Evolutionary conservation across 495 filamentous ascomycete genomes (phyloP), one percentile per base, ranked within the genome.

Genomic region (Recurvomyces mirabilis): DNA sequence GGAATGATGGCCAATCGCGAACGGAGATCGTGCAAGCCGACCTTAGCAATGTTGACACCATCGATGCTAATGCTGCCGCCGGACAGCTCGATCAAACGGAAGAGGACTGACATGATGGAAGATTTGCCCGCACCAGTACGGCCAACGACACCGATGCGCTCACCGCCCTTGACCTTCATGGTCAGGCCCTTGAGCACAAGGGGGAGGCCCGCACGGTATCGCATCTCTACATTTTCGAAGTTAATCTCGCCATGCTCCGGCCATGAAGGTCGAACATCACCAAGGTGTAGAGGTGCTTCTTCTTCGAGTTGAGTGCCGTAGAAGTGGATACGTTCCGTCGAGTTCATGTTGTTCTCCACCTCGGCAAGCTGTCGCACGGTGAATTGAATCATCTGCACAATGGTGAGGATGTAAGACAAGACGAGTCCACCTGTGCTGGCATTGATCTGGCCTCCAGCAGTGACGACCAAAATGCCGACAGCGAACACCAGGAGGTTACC

Each of bases 321-420:
- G 63, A 96, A 89, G 58, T 88, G 85, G 53, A 99, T 82, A 43
- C 93, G 81, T 65, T 99, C 93, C 14, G 96, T 87, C 18, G 87
- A 89, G 65, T 99, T 99, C 93, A 99, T 96, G 63, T 93, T 96
- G 64, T 96, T 91, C 61, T 99, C 93, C 53, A 95, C 93, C 56
- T 83, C 72, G 0, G 89, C 81, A 55, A 96, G 96, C 14, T 95
- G 71, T 17, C 93, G 77, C 20, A 96, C 87, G 43, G 96, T 79
- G 93, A 93, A 99, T 14, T 96, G 70, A n/a, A 99, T 79, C 46
- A 95, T 95, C 59, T 96, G 91, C 0, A 86, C 93, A 54, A 99
- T 96, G 0, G 86, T 91, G 38, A 99, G 86, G 5, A 91, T 91
- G 55, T 99, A 99, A n/a, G 87, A 94, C 51, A 99, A 65, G 15